These are phyloP conservation scores for Kwoniella bestiolae DNA, from an alignment of 768 basidiomycete genomes.

Conservation along the genomic window DNA sequence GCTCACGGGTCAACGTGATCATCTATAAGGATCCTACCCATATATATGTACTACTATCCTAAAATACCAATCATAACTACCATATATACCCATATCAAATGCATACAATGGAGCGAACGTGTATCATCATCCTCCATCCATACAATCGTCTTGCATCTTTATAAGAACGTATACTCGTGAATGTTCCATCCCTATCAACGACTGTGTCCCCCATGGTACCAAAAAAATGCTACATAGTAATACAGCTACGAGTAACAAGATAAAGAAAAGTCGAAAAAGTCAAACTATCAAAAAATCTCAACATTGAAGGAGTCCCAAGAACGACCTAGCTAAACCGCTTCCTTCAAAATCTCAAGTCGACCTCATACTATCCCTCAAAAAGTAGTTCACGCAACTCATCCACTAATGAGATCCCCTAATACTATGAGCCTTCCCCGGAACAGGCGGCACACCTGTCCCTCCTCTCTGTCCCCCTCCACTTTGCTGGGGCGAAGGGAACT, in stretches of 20 bases:
- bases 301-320: not conserved
- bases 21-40: too few species aligned
- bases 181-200: not conserved
- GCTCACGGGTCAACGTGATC: too few species aligned
- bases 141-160: not conserved
- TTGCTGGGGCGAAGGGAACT: slow-evolving; percentile 41
- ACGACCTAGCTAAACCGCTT: too few species aligned
- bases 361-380: not conserved
- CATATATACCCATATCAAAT: too few species aligned
- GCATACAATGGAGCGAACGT: too few species aligned
- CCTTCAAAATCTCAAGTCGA: too few species aligned
- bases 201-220: too few species aligned
- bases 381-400: not conserved
- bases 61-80: too few species aligned
- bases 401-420: slow-evolving; percentile 13
- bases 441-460: not conserved
- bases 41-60: too few species aligned
- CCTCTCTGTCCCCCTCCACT: not conserved
- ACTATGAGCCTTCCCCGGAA: slow-evolving; percentile 4
- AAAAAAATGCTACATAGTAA: not conserved
- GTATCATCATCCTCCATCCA: too few species aligned
- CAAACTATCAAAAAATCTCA: not conserved
- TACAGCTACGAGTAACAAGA: not conserved
- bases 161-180: not conserved
- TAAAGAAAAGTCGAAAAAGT: not conserved